Base-by-base conservation (phyloP, 2,329 filamentous ascomycete genomes). In the Colletotrichum lentis region DNA sequence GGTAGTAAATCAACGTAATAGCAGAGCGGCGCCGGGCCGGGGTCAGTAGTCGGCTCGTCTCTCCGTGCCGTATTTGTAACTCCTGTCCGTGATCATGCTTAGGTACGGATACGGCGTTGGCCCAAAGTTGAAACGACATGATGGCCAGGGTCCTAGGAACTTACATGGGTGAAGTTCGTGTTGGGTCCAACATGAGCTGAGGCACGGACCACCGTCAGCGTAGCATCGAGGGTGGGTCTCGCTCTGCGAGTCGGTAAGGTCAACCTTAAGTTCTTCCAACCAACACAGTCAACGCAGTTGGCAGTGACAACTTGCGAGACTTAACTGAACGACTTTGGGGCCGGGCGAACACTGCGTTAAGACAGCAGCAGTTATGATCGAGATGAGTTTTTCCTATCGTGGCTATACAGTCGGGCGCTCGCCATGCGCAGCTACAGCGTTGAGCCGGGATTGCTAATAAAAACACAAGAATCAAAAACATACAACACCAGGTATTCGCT, bases 141-240 rank as follows among this genome's bases (percentile, higher is more conserved):
- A 50, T 50, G 47, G 47, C 47, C 16, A 31, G 22, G 47, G 22
- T 50, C 47, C 47, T 50, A 50, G 22, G 24, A 50, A 50, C 47
- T 50, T 27, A 31, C 47, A 50, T 31, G 47, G 47, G 24, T 31
- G 24, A 50, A 50, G 47, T 50, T 50, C 47, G 24, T 50, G 47
- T 31, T 50, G n/a, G 24, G 47, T 50, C 24, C 47, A 50, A 50
- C 47, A 50, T 50, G 47, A 31, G 47, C 47, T 50, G 47, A 50
- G 22, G 22, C 22, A 50, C 22, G 24, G 22, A 27, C 47, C 22
- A 31, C 22, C 22, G 16, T n/a, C 24, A 50, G 24, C 47, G 16
- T 31, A 50, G 47, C 47, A 50, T 31, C 16, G 24, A 27, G 47
- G 47, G 14, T 27, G 47, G 47, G 22, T 27, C 47, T 27, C 22